Evolutionary conservation across 177 flowering plant species (phyloP), one percentile per base, ranked within the genome.

Genomic region (Telopea speciosissima): DNA sequence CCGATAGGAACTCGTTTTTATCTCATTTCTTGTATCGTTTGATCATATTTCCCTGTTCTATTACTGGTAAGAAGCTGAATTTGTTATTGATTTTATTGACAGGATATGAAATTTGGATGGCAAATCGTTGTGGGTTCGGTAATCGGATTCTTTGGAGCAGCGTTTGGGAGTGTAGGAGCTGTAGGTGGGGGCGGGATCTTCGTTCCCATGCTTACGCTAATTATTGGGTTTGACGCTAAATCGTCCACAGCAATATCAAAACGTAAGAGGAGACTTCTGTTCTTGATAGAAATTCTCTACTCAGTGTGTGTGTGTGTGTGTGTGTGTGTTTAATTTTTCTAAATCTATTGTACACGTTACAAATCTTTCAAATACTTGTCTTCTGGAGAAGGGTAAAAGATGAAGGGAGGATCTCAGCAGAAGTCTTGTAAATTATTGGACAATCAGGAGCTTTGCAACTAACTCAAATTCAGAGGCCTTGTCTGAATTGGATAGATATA

Each of bases 111-210:
- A 75, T 87, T 95, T 73, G 90, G 85, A 2, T 95, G 96, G 97
- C 69, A 83, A 83, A 90, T 92, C 45, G 77, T 92, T 42, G 63
- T 87, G 61, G 97, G 97, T 42, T 64, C 82, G 24, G 52, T 92
- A 21, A 70, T 92, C 75, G 99, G 97, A 63, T 90, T 94, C 81
- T 82, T 78, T 72, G 99, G 97, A 84, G 99, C 97, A n/a, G 97
- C 97, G 31, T 94, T 92, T 82, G 99, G 99, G 40, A 94, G 99
- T 83, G 97, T 94, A 0, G 99, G 97, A 68, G 99, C 97, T 13
- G 97, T 94, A 63, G 97, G 99, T 31, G 97, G 99, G 19, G 98
- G 99, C 25, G 99, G 99, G 31, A 92, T 94, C 73, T 94, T 89
- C 40, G 97, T 94, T 77, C 99, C 99, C 8, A 94, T 94, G 99